phyloP scores from a whole-genome alignment of 306 rosid genomes.

The Cyclanthera cordifolia region DNA sequence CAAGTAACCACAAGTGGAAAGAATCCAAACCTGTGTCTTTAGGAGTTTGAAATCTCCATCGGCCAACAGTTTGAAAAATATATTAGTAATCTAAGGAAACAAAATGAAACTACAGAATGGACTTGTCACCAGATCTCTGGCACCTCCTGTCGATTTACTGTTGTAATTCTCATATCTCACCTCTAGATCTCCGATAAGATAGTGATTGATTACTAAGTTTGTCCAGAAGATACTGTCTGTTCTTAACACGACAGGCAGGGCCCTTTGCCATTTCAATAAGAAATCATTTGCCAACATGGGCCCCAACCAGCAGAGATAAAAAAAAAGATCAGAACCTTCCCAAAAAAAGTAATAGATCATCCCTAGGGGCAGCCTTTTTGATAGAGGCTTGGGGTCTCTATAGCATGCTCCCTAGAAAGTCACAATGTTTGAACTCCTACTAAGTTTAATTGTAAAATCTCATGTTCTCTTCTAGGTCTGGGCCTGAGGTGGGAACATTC shows the following conservation, averaged over 20 bases:
- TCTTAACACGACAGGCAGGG: neutral
- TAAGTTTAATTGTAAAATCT: too few species aligned
- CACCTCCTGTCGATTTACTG: neutral
- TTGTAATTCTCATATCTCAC: neutral
- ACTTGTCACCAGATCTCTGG: neutral
- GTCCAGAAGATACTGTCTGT: neutral
- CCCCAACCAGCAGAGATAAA: neutral
- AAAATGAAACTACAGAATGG: neutral
- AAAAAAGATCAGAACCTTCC: neutral
- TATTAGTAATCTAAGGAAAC: neutral
- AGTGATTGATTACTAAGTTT: neutral
- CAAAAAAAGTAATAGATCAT: neutral
- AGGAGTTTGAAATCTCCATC: neutral
- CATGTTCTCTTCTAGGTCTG: too few species aligned
- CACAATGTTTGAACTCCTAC: too few species aligned
- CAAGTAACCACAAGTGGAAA: neutral
- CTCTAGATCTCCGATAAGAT: neutral
- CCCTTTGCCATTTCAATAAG: neutral
- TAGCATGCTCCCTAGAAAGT: too few species aligned
- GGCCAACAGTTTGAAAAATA: neutral
- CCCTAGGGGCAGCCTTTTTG: too few species aligned
- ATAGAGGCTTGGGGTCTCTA: too few species aligned
- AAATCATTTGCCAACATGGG: neutral
- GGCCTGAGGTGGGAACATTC: too few species aligned
- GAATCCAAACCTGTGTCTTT: neutral